Evolutionary conservation across 2,329 filamentous ascomycete species (phyloP).

Genomic region (Aureobasidium sp.): DNA sequence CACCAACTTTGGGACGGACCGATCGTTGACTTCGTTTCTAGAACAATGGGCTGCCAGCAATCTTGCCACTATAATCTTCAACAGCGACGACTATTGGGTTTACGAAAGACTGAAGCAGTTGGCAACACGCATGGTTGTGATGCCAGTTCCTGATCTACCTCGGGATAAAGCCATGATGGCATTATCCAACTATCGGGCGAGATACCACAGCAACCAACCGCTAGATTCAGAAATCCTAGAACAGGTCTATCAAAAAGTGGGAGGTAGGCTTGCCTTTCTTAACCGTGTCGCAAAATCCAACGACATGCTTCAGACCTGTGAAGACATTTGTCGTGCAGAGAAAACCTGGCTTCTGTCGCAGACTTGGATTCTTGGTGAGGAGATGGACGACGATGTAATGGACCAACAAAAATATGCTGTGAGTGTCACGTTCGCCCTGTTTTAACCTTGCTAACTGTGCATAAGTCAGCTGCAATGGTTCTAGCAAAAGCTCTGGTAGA

Average conservation of each 20-base stretch:
- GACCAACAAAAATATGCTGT: conserved; percentile 94
- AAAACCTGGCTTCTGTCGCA: conserved; percentile 76
- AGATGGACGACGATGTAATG: conserved; percentile 96
- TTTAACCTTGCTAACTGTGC: neutral
- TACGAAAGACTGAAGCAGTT: conserved; percentile 91
- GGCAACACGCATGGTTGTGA: conserved; percentile 89
- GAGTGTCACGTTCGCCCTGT: conserved; percentile 33
- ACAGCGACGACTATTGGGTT: conserved; percentile 97
- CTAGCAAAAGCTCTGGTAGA: conserved; percentile 88
- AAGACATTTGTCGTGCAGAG: conserved; percentile 63
- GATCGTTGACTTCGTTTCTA: neutral
- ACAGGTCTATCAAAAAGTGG: conserved; percentile 77
- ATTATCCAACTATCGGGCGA: conserved; percentile 69
- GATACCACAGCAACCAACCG: conserved; percentile 63
- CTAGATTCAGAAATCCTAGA: conserved; percentile 51
- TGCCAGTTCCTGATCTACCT: conserved; percentile 74
- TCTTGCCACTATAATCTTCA: conserved; percentile 87
- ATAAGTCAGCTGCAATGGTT: conserved; percentile 81
- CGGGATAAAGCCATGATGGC: conserved; percentile 72
- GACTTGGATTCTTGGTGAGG: conserved; percentile 66
- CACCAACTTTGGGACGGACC: neutral
- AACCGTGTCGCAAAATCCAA: conserved; percentile 80
- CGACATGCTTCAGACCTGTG: conserved; percentile 73
- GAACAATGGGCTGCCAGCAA: conserved; percentile 94
- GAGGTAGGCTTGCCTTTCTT: conserved; percentile 80